phyloP scores from a whole-genome alignment of 805 yeast genomes.

The Kodamaea kakaduensis region DNA sequence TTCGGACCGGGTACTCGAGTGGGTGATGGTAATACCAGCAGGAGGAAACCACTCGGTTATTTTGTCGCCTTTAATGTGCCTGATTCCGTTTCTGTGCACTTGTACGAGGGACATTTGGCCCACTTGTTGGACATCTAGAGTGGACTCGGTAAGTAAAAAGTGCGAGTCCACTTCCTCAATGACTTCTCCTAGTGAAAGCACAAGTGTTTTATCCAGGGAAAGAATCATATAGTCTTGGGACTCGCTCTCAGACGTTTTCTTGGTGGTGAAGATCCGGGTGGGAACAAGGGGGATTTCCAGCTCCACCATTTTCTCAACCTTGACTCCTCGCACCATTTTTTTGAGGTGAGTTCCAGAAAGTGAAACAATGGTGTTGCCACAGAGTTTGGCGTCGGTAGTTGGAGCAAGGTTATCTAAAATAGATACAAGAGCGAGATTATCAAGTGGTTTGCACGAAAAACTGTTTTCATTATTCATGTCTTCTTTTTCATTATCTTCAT shows the following conservation, averaged over 20 bases:
- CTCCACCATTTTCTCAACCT: slow-evolving; percentile 59
- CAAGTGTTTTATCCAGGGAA: slow-evolving; percentile 63
- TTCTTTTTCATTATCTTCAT: background rate
- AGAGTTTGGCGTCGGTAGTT: slow-evolving; percentile 26
- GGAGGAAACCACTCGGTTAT: slow-evolving; percentile 79
- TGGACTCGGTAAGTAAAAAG: slow-evolving; percentile 50
- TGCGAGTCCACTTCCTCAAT: slow-evolving; percentile 75
- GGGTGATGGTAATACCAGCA: slow-evolving; percentile 58
- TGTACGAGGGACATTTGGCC: slow-evolving; percentile 66
- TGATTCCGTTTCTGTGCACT: slow-evolving; percentile 64
- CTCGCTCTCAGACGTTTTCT: slow-evolving; percentile 38
- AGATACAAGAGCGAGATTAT: slow-evolving; percentile 59
- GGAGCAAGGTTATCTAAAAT: slow-evolving; percentile 52
- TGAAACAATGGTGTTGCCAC: slow-evolving; percentile 17
- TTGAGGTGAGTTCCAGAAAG: slow-evolving; percentile 45
- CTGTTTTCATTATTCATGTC: background rate
- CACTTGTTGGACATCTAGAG: slow-evolving; percentile 66
- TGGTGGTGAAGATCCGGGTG: slow-evolving; percentile 60
- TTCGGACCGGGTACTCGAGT: slow-evolving; percentile 57
- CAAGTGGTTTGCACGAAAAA: slow-evolving; percentile 26
- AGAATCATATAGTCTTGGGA: slow-evolving; percentile 64
- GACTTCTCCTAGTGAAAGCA: slow-evolving; percentile 72
- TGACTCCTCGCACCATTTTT: slow-evolving; percentile 52
- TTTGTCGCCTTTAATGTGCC: slow-evolving; percentile 27
- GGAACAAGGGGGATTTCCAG: slow-evolving; percentile 72